These are phyloP conservation scores for Bipolaris zeicola DNA, from an alignment of 2,329 filamentous ascomycete genomes.

Conservation along the genomic window DNA sequence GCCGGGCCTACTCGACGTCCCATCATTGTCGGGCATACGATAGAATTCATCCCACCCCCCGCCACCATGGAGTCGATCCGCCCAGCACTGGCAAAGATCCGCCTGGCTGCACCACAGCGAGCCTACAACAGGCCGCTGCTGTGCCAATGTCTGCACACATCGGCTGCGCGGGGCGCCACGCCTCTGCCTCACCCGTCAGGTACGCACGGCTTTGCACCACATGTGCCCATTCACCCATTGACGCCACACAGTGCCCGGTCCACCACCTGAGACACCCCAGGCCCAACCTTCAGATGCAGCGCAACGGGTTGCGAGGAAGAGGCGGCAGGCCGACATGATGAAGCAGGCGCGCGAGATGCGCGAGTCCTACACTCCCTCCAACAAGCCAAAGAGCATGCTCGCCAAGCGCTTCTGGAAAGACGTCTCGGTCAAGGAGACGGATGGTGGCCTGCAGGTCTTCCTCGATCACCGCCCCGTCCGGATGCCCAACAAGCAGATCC, in stretches of 20 bases:
- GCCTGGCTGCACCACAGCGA: conserved; percentile 24
- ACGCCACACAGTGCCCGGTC: conserved; percentile 55
- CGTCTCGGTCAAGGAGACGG: conserved; percentile 66
- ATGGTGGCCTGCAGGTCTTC: conserved; percentile 69
- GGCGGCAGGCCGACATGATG: conserved; percentile 57
- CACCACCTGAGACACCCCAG: conserved; percentile 63
- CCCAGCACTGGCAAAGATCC: conserved; percentile 31
- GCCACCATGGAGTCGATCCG: conserved; percentile 38
- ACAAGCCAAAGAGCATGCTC: conserved; percentile 57
- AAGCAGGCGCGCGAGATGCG: conserved; percentile 53
- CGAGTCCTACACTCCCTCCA: conserved; percentile 38
- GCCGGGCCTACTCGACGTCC: neutral
- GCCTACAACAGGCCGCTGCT: conserved; percentile 27
- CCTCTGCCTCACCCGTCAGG: conserved; percentile 61
- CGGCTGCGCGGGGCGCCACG: conserved; percentile 54
- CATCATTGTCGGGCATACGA: neutral
- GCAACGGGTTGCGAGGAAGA: conserved; percentile 55
- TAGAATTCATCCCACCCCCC: neutral
- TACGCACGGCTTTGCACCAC: neutral
- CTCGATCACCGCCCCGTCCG: conserved; percentile 82
- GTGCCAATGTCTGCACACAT: conserved; percentile 51
- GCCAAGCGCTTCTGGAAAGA: conserved; percentile 88
- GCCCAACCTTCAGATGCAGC: conserved; percentile 55
- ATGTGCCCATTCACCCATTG: conserved; percentile 1
- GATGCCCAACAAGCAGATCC: conserved; percentile 71